Conservation (phyloP, 2,329 filamentous ascomycete species). For the Madurella mycetomatis region DNA sequence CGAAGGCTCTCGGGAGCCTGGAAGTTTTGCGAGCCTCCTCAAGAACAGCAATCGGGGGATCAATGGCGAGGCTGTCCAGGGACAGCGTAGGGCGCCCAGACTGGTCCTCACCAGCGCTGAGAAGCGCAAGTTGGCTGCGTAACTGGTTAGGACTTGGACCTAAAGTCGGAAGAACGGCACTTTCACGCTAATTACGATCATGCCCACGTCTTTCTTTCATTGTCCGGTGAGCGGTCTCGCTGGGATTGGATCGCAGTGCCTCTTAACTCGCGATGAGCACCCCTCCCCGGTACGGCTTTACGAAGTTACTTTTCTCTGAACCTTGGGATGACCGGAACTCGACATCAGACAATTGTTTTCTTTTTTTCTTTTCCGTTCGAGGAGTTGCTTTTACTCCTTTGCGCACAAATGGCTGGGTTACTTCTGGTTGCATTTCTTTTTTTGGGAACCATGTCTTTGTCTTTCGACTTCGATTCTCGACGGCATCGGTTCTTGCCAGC, state of each 20-base stretch:
- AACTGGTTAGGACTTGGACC: constrained; percentile 6
- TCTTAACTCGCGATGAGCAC: background rate
- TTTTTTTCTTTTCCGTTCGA: no score
- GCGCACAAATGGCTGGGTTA: constrained; percentile 11
- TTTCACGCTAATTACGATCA: constrained; percentile 31
- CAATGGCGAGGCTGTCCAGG: constrained; percentile 53
- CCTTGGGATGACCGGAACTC: constrained; percentile 8
- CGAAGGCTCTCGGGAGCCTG: constrained; percentile 46
- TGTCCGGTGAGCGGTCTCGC: constrained; percentile 5
- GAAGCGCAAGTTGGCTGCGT: constrained; percentile 69
- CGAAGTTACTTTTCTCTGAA: constrained; percentile 4
- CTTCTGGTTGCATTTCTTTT: constrained; percentile 12
- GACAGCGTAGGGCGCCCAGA: constrained; percentile 77
- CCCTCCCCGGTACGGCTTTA: constrained; percentile 1
- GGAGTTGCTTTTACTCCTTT: constrained; percentile 6
- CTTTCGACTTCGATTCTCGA: constrained; percentile 1
- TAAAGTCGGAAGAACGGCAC: constrained; percentile 11
- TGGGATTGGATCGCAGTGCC: constrained; percentile 20
- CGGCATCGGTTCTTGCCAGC: background rate
- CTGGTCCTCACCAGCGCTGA: constrained; percentile 84
- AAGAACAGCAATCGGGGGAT: constrained; percentile 54
- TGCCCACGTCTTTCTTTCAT: constrained; percentile 22
- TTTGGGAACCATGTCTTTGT: constrained; percentile 12
- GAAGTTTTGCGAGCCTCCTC: constrained; percentile 64
- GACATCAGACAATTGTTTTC: constrained; percentile 9